A percentile compares a stretch with the other conserved stretches of the same genome.
Evolutionary conservation across 2,329 filamentous ascomycete species (phyloP).

Genomic region (Lizonia empirigonia): DNA sequence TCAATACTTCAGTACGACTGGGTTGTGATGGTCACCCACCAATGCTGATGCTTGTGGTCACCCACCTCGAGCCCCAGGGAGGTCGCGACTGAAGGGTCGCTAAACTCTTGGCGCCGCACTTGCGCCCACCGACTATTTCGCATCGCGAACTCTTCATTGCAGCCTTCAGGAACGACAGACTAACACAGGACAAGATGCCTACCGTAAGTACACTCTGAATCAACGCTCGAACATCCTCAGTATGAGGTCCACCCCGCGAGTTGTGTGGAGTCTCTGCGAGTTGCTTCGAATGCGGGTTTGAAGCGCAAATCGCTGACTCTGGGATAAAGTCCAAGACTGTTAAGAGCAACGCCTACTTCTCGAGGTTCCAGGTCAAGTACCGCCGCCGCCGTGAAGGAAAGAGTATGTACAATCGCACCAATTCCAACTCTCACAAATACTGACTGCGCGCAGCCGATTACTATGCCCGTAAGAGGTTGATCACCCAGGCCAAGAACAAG

Average conservation of each 20-base stretch:
- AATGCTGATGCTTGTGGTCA: constrained; percentile 25
- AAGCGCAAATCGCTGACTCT: constrained; percentile 99
- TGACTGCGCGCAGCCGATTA: constrained; percentile 85
- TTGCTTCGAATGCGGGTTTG: constrained; percentile 88
- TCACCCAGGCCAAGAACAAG: constrained; percentile 99
- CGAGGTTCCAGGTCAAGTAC: constrained; percentile 99
- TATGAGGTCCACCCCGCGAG: constrained; percentile 35
- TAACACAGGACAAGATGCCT: constrained; percentile 51
- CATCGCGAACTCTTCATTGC: constrained; percentile 28
- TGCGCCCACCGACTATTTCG: constrained; percentile 18
- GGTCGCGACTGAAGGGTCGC: constrained; percentile 18
- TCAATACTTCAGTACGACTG: too few species aligned
- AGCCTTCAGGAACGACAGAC: constrained; percentile 35
- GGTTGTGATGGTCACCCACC: constrained; percentile 7
- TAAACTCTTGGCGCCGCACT: constrained; percentile 26
- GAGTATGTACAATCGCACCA: constrained; percentile 81
- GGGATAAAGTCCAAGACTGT: constrained; percentile 85
- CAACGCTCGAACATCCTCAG: constrained; percentile 20
- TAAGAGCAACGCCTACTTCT: constrained; percentile 99
- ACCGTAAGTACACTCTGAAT: constrained; percentile 52
- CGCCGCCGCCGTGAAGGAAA: constrained; percentile 94
- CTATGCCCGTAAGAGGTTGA: constrained; percentile 99
- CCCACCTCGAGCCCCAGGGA: constrained; percentile 25
- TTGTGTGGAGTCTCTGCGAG: constrained; percentile 66
- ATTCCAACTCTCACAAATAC: neutral